Conservation (phyloP, 2,329 filamentous ascomycete species). For the Aspergillus puulaauensis region DNA sequence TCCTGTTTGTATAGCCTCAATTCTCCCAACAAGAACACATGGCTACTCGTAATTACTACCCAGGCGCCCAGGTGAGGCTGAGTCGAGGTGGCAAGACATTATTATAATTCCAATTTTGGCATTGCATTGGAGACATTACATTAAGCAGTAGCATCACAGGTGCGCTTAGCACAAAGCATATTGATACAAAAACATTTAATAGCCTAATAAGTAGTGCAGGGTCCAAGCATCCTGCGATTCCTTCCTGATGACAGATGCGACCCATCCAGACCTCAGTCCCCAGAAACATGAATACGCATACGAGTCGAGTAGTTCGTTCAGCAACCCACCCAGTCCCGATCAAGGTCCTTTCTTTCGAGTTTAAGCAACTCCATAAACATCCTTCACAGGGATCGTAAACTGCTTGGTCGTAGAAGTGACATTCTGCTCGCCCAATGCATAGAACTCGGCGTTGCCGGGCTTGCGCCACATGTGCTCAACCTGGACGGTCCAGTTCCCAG, state of each 20-base stretch:
- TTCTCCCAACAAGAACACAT: not conserved
- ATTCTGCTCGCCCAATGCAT: conserved; percentile 22
- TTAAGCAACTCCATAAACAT: conserved; percentile 29
- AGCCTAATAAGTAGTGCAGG: not conserved
- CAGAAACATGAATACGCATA: not conserved
- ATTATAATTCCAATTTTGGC: not conserved
- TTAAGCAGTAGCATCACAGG: not conserved
- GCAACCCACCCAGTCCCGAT: not conserved
- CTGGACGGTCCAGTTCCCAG: conserved; percentile 28
- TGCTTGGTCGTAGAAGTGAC: conserved; percentile 17
- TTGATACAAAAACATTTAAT: not conserved
- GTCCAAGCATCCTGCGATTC: not conserved
- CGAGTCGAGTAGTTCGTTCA: not conserved
- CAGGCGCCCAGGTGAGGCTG: too few species aligned
- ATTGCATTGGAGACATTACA: not conserved
- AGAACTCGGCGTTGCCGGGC: conserved; percentile 18
- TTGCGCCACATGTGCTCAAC: conserved; percentile 28
- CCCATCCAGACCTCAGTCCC: not conserved
- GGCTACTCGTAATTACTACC: too few species aligned
- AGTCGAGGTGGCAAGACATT: too few species aligned
- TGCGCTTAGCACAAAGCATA: not conserved
- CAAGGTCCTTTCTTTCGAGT: not conserved
- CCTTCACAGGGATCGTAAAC: conserved; percentile 24
- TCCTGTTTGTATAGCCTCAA: not conserved
- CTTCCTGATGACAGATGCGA: not conserved